Evolutionary conservation across 1,284 basidiomycete genomes (phyloP), one percentile per base, ranked within the genome.

Genomic region (Apiotrichum veenhuisii): DNA sequence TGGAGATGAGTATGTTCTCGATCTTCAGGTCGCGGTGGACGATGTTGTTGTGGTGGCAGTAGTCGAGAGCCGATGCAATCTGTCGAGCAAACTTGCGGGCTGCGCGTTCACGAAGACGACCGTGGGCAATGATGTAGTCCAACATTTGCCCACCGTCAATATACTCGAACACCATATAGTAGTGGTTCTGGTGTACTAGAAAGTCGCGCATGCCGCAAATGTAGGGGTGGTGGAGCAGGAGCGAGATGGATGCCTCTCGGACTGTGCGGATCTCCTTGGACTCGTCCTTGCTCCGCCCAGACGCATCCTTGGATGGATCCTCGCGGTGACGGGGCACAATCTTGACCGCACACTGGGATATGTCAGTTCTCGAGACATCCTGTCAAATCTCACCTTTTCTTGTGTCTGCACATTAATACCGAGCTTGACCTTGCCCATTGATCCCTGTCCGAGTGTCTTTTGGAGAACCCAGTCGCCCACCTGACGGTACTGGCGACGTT

Each of bases 151-250:
- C 95, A 46, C 96, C 95, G 68, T 94, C 94, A 77, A 98, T 91
- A 77, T 97, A 98, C 77, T 98, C 95, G 75, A 90, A 93, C 5
- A 98, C 90, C 92, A 98, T 98, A 81, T 98, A 98, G 78, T 98
- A 97, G 78, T 98, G 95, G 72, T 95, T 87, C 59, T 89, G 88
- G 79, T 95, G 92, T 18, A 91, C 82, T 70, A 95, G 89, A 87
- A 98, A 95, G 80, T 96, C 93, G 66, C 91, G 87, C 95, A 98
- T 98, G 54, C 96, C 95, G 76, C 94, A 98, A 71, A 98, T 91
- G 78, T 98, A 97, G 1, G 95, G 96, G 72, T 98, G 95, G 72
- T 98, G 92, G 20, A 98, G 86, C 36, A 98, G 83, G 80, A 98
- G 87, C 52, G 87, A 94, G 58, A 95, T 83, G 9, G 90, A 90